Evolutionary conservation across 768 basidiomycete genomes (phyloP), one percentile per base, ranked within the genome.

Genomic region (Boletellus emodensis): DNA sequence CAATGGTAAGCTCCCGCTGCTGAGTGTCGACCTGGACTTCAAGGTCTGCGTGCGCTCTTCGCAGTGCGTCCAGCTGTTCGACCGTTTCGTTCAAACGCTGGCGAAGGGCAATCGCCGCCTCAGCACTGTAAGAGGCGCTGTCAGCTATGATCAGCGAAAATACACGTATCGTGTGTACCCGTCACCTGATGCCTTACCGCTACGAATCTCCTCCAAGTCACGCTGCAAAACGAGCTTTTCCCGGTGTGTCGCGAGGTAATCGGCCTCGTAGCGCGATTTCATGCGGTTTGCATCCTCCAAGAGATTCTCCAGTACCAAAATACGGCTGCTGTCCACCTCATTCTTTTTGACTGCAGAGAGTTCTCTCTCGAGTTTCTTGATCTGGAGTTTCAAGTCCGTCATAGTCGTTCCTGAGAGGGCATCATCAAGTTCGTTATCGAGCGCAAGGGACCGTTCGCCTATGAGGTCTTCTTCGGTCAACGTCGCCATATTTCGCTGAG

Each of bases 321-420:
- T 70, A 24, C 82, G 78, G 53, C 86, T 88, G 7, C 83, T 76
- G 61, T 93, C 90, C 6, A 74, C 85, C 59, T 87, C 84, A 53
- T 89, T 85, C 66, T 82, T 83, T 66, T 77, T 77, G 30, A 86
- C 77, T 6, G 82, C 78, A 43, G 85, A 84, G 30, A 98, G 75
- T 63, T 97, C 92, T 22, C 92, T 73, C 64, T 89, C 75, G 26
- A 97, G 77, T 52, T 82, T 85, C 52, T 85, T 82, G 44, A 97
- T 81, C 62, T 90, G 86, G 26, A 97, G 74, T 64, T 94, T 96
- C 54, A 97, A 73, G 63, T 93, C 91, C 1, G 93, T 98, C 83
- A 85, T 94, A 11, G 87, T 92, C 41, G 84, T 88, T 22, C 90
- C 90, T 24, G 81, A 67, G 39, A 92, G 77, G 0, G 90, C 90